These are phyloP conservation scores for Pleurotus sapidus DNA, from an alignment of 768 basidiomycete species.

Conservation along the genomic window DNA sequence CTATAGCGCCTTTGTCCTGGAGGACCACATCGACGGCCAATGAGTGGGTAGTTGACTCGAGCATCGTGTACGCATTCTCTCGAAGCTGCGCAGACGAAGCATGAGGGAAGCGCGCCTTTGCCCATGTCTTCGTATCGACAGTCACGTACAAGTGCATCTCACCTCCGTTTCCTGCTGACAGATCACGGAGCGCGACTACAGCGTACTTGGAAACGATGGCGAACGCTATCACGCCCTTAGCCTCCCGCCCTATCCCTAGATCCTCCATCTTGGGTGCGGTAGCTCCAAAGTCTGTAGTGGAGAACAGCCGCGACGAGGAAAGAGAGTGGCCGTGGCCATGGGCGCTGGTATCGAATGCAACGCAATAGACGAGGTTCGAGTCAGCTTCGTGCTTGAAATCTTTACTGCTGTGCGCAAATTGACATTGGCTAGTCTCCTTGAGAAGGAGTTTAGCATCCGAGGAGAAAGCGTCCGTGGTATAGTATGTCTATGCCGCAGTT, in stretches of 20 bases:
- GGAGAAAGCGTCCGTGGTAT: slow-evolving; percentile 82
- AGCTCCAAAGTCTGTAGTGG: slow-evolving; percentile 82
- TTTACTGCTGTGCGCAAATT: slow-evolving; percentile 85
- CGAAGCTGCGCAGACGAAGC: slow-evolving; percentile 72
- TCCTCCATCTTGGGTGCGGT: slow-evolving; percentile 68
- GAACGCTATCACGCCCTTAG: slow-evolving; percentile 87
- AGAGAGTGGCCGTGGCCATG: slow-evolving; percentile 44
- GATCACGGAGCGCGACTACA: slow-evolving; percentile 83
- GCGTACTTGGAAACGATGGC: slow-evolving; percentile 93
- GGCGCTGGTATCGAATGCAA: slow-evolving; percentile 69
- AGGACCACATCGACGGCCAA: slow-evolving; percentile 92
- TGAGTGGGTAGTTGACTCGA: slow-evolving; percentile 92
- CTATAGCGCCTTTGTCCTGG: slow-evolving; percentile 61
- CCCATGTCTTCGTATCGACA: slow-evolving; percentile 81
- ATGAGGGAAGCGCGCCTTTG: slow-evolving; percentile 90
- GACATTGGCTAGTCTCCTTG: slow-evolving; percentile 70
- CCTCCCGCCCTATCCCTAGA: slow-evolving; percentile 81
- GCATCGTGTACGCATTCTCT: slow-evolving; percentile 94
- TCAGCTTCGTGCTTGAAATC: slow-evolving; percentile 81
- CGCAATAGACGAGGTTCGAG: slow-evolving; percentile 80
- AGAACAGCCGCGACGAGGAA: slow-evolving; percentile 71
- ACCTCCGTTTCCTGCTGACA: slow-evolving; percentile 47
- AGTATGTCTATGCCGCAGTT: slow-evolving; percentile 63
- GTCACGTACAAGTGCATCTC: slow-evolving; percentile 88
- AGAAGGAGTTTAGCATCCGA: slow-evolving; percentile 58